Evolutionary conservation across 2,329 filamentous ascomycete species (phyloP), one percentile per base, ranked within the genome.

Genomic region (Colletotrichum sp.): DNA sequence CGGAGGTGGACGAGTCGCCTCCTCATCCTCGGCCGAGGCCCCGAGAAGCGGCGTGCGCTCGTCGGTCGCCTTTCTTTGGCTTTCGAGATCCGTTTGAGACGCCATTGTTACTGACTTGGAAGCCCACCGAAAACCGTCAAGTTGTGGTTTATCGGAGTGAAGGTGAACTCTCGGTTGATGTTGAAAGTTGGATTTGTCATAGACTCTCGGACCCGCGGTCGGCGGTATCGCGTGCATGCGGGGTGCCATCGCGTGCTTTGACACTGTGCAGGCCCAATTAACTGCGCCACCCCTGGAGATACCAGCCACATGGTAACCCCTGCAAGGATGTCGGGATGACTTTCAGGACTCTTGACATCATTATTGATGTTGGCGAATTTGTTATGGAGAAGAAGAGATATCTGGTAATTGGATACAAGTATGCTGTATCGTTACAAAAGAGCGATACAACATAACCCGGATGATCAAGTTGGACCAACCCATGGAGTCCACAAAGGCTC

Each of bases 31-130:
- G 28, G 49, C 59, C 32, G 74, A 64, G 30, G 63, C 36, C 13
- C 70, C 64, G n/a, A 81, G 73, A 6, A 81, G 78, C 59, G 80
- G 79, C 15, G 80, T 80, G 69, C 79, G 70, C 60, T 80, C 79
- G 28, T 77, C 65, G 30, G 52, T 75, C 30, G 36, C 8, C 59
- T 75, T 62, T 28, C 36, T 63, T 30, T 77, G 71, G 32, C 60
- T 65, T 59, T 76, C 65, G 8, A 76, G 30, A 49, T 74, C 74
- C 16, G 26, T 21, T n/a, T 65, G 28, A 15, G 70, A 18, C 24
- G 70, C 44, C 74, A 76, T 76, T 3, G 32, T 76, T 52, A 5
- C 13, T n/a, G 2, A 13, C 10, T 13, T 52, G 6, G 10, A 13
- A 21, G 4, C 4, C 44, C 10, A 8, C 44, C 44, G 12, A 21